Evolutionary conservation across 2,329 filamentous ascomycete species (phyloP).

Genomic region (Leptographium radiaticola): DNA sequence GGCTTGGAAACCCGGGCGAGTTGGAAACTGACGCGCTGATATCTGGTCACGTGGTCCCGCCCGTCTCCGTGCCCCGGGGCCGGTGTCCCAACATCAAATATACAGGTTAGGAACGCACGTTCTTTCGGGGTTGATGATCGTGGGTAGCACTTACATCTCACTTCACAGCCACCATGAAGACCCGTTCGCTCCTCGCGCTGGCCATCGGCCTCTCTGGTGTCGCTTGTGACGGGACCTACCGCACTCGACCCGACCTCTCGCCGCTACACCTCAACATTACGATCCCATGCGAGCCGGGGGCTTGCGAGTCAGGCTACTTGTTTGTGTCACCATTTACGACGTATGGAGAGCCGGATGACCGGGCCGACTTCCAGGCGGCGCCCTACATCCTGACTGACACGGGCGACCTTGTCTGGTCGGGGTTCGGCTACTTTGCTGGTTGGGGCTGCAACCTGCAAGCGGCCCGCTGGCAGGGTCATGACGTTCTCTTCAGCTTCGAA

Average conservation of each 20-base stretch:
- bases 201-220: not conserved
- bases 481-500: conserved; percentile 40
- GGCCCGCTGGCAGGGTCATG: conserved; percentile 33
- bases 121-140: too few relatives aligned
- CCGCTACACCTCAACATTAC: conserved; percentile 20
- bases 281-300: conserved; percentile 20
- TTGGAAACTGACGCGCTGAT: not conserved
- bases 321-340: conserved; percentile 13
- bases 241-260: conserved; percentile 16
- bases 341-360: conserved; percentile 13
- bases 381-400: conserved; percentile 42
- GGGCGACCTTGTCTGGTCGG: conserved; percentile 44
- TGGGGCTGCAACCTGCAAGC: conserved; percentile 42
- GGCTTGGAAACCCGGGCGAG: conserved; percentile 4
- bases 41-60: too few relatives aligned
- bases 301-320: conserved; percentile 22
- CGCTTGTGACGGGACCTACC: conserved; percentile 4
- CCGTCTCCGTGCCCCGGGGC: too few relatives aligned
- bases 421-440: conserved; percentile 36
- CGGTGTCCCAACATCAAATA: not conserved
- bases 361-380: conserved; percentile 26
- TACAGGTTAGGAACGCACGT: too few relatives aligned
- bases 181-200: not conserved
- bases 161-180: not conserved
- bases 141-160: not conserved